Conservation (phyloP, 2,329 filamentous ascomycete genomes). For the Chaetomiaceae sp. region DNA sequence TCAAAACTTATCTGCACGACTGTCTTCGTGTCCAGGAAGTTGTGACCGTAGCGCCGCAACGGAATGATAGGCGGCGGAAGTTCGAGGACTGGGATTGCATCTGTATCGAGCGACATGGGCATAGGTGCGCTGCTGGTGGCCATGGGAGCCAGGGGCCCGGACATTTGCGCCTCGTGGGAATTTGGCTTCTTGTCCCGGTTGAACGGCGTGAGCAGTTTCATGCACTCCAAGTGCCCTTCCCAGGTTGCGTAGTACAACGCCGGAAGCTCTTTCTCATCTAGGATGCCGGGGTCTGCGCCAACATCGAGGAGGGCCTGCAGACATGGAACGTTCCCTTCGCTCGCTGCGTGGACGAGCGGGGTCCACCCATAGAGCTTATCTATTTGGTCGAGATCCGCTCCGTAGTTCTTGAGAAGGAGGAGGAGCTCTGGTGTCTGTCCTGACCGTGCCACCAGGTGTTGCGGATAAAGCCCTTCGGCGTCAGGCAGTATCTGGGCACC, state of each 20-base stretch:
- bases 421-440: slow-evolving; percentile 77
- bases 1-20: slow-evolving; percentile 92
- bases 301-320: slow-evolving; percentile 75
- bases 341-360: slow-evolving; percentile 90
- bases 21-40: slow-evolving; percentile 96
- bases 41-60: slow-evolving; percentile 89
- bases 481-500: slow-evolving; percentile 83
- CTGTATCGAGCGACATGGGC: slow-evolving; percentile 68
- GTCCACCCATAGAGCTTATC: slow-evolving; percentile 99
- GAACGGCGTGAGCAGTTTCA: slow-evolving; percentile 72
- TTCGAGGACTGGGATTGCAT: slow-evolving; percentile 87
- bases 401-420: slow-evolving; percentile 74
- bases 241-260: slow-evolving; percentile 98
- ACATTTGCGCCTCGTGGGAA: slow-evolving; percentile 40
- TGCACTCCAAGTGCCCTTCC: slow-evolving; percentile 94
- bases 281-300: slow-evolving; percentile 70
- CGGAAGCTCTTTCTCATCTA: slow-evolving; percentile 88
- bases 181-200: slow-evolving; percentile 43
- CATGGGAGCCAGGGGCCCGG: slow-evolving; percentile 38
- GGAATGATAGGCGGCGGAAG: slow-evolving; percentile 95
- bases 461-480: slow-evolving; percentile 93
- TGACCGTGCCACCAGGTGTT: slow-evolving; percentile 89
- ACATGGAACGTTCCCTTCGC: slow-evolving; percentile 89
- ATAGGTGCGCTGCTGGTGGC: slow-evolving; percentile 48
- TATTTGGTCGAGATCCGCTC: slow-evolving; percentile 83